phyloP scores from a whole-genome alignment of 331 rosid species.

The Acacia concinna region DNA sequence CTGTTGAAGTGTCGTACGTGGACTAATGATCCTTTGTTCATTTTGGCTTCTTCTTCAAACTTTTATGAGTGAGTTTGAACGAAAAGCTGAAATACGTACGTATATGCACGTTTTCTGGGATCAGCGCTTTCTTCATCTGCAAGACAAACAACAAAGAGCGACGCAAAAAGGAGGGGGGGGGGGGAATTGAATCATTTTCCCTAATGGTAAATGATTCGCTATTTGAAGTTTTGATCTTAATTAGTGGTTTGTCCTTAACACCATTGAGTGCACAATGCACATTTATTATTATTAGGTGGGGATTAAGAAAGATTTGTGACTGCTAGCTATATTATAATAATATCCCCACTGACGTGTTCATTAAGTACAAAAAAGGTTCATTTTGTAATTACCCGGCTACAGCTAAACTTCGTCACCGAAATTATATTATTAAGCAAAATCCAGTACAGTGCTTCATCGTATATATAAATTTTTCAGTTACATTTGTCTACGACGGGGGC shows the following conservation, averaged over 20 bases:
- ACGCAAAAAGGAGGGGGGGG: not conserved
- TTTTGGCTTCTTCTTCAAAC: not conserved
- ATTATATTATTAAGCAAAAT: not conserved
- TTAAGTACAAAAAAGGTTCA: not conserved
- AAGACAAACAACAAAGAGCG: not conserved
- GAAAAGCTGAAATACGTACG: not conserved
- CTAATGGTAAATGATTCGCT: not conserved
- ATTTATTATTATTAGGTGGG: conserved; percentile 7
- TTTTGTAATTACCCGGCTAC: not conserved
- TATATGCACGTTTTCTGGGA: not conserved
- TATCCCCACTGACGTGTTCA: not conserved
- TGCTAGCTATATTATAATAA: not conserved
- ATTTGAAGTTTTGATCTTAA: not conserved
- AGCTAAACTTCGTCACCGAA: not conserved
- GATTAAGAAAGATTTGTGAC: conserved; percentile 15
- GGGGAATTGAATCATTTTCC: no score
- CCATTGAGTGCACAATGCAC: conserved; percentile 11
- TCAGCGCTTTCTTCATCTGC: not conserved
- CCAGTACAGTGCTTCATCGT: not conserved
- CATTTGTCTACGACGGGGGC: not conserved
- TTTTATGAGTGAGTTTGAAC: not conserved
- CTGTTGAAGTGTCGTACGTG: not conserved
- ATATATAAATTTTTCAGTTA: not conserved
- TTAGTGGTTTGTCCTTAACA: conserved; percentile 3
- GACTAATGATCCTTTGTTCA: not conserved